Conservation (phyloP, 176 grass and related monocot genomes). For the Bonia amplexicaulis region DNA sequence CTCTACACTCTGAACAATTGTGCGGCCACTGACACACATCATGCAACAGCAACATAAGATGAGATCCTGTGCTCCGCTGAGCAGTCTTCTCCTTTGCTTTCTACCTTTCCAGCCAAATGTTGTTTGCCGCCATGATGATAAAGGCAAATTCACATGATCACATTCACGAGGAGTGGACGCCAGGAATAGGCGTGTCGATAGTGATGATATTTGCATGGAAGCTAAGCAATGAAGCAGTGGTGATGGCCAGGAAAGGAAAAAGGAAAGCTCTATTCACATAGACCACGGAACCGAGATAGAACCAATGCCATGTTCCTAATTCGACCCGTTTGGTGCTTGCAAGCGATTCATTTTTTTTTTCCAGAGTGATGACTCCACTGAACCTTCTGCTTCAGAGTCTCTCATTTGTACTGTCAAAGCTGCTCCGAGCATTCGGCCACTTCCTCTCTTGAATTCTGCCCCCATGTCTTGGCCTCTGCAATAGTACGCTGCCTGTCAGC, state of each 20-base stretch:
- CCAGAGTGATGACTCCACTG: slow-evolving; percentile 12
- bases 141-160: slow-evolving; percentile 18
- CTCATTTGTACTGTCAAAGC: slow-evolving; percentile 48
- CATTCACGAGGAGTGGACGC: slow-evolving; percentile 32
- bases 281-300: slow-evolving; percentile 25
- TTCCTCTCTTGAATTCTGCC: slow-evolving; percentile 67
- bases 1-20: slow-evolving; percentile 17
- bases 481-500: slow-evolving; percentile 58
- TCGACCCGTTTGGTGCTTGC: slow-evolving; percentile 8
- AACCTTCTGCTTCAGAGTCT: slow-evolving; percentile 32
- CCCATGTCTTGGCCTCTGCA: slow-evolving; percentile 67
- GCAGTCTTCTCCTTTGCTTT: neutral
- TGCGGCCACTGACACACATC: slow-evolving; percentile 4
- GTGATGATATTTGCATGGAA: slow-evolving; percentile 27
- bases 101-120: slow-evolving; percentile 5
- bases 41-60: slow-evolving; percentile 22
- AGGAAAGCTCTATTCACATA: slow-evolving; percentile 45
- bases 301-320: slow-evolving; percentile 17
- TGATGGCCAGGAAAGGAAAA: slow-evolving; percentile 21
- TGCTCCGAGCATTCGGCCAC: slow-evolving; percentile 24
- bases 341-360: slow-evolving; percentile 20
- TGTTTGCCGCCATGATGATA: neutral
- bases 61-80: slow-evolving; percentile 6
- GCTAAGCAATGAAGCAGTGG: slow-evolving; percentile 23
- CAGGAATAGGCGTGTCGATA: slow-evolving; percentile 8